Evolutionary conservation across 2,329 filamentous ascomycete species (phyloP).

Genomic region (Zymoseptoria pseudotritici): DNA sequence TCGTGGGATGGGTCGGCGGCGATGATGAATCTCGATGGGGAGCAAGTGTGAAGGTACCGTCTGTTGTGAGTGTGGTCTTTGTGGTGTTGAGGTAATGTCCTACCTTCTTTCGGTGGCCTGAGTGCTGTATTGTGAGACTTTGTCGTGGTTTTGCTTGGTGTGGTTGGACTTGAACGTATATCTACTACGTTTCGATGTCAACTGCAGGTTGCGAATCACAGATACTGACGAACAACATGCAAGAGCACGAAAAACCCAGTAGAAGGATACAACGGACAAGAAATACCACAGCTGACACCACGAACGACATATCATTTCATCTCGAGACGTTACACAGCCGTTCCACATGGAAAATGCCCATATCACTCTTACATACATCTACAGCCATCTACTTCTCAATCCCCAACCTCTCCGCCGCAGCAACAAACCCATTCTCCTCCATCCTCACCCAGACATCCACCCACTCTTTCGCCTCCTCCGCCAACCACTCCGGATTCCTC

Average conservation of each 20-base stretch:
- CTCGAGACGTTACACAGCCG: background rate
- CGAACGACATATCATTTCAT: background rate
- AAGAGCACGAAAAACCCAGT: background rate
- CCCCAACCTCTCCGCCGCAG: slow-evolving; percentile 35
- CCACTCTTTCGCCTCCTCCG: slow-evolving; percentile 48
- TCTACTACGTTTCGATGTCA: background rate
- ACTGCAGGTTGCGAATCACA: background rate
- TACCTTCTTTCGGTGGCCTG: background rate
- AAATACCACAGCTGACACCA: background rate
- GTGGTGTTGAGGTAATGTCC: background rate
- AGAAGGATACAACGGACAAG: background rate
- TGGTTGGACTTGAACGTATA: background rate
- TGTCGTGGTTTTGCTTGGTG: background rate
- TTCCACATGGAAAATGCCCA: background rate
- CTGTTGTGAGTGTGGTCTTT: background rate
- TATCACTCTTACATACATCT: slow-evolving; percentile 1
- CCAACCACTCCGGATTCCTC: slow-evolving; percentile 46
- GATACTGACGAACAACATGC: background rate
- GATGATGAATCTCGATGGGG: background rate
- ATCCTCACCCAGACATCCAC: slow-evolving; percentile 57
- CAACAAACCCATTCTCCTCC: slow-evolving; percentile 44
- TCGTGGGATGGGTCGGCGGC: background rate
- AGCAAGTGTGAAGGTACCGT: background rate
- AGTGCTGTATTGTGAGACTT: background rate
- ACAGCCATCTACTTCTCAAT: slow-evolving; percentile 4